These are phyloP conservation scores for Cryptococcus sp. DNA, from an alignment of 1,284 basidiomycete species.

Conservation along the genomic window DNA sequence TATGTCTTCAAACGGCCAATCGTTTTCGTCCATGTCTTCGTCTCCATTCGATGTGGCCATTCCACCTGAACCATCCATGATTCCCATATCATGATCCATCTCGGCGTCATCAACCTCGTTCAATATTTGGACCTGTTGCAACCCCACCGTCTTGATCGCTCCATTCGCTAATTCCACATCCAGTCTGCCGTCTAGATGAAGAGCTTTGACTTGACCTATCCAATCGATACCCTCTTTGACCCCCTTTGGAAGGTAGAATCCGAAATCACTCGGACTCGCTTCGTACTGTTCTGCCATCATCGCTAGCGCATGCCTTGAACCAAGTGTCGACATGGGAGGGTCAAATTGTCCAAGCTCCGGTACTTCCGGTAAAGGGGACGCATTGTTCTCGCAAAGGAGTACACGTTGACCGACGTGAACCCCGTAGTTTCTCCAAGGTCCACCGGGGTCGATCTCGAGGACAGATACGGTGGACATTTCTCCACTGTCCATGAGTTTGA, in stretches of 20 bases:
- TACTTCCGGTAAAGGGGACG: constrained; percentile 28
- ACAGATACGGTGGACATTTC: constrained; percentile 66
- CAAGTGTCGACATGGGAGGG: constrained; percentile 18
- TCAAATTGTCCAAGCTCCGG: constrained; percentile 33
- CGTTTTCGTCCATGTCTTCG: background rate
- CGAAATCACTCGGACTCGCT: background rate
- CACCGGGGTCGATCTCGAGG: constrained; percentile 73
- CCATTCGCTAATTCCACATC: constrained; percentile 40
- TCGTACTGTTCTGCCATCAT: constrained; percentile 13
- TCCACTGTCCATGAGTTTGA: constrained; percentile 25
- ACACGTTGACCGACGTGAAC: constrained; percentile 78
- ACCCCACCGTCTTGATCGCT: constrained; percentile 12
- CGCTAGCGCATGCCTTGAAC: constrained; percentile 17
- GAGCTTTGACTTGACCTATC: constrained; percentile 49
- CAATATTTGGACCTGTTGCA: constrained; percentile 23
- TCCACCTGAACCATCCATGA: background rate
- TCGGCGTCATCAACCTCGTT: constrained; percentile 24
- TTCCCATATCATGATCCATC: background rate
- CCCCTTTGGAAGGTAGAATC: constrained; percentile 1
- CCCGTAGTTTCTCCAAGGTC: constrained; percentile 58
- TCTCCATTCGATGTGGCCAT: background rate
- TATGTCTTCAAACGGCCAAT: background rate
- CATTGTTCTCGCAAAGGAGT: constrained; percentile 54
- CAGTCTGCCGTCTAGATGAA: constrained; percentile 45
- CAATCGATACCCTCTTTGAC: constrained; percentile 40